Evolutionary conservation across 805 yeast genomes (phyloP).

Genomic region (Candida argentea): DNA sequence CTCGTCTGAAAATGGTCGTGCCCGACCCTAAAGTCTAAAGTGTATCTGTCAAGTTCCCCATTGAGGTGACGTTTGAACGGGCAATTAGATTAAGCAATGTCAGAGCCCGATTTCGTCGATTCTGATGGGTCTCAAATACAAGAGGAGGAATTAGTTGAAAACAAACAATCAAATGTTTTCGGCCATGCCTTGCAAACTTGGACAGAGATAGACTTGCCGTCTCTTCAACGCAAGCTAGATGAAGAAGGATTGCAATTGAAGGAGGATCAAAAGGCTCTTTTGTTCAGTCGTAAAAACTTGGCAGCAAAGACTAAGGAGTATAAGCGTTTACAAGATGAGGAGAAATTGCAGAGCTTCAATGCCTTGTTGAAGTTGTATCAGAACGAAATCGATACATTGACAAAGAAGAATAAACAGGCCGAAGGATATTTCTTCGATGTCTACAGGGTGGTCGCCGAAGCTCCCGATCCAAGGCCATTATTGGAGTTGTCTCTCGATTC

Average conservation of each 20-base stretch:
- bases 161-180: conserved; percentile 1
- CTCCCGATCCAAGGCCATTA: conserved; percentile 87
- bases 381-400: conserved; percentile 74
- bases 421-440: conserved; percentile 67
- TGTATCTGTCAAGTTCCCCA: neutral
- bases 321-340: conserved; percentile 57
- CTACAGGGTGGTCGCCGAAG: conserved; percentile 72
- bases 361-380: conserved; percentile 71
- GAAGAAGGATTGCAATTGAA: conserved; percentile 63
- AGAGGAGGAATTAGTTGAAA: conserved; percentile 1
- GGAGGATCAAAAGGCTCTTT: conserved; percentile 56
- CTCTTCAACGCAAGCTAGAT: conserved; percentile 65
- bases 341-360: conserved; percentile 57
- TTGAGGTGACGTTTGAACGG: neutral
- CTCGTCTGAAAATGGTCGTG: too few relatives aligned
- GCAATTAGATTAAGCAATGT: neutral
- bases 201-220: conserved; percentile 63
- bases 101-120: too few relatives aligned
- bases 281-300: conserved; percentile 61
- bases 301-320: conserved; percentile 84
- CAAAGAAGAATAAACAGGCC: conserved; percentile 64
- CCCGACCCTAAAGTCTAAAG: neutral
- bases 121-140: too few relatives aligned
- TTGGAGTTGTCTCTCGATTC: conserved; percentile 62
- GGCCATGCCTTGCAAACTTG: conserved; percentile 53